phyloP scores from a whole-genome alignment of 495 filamentous ascomycete genomes.

The Penicillium herquei region DNA sequence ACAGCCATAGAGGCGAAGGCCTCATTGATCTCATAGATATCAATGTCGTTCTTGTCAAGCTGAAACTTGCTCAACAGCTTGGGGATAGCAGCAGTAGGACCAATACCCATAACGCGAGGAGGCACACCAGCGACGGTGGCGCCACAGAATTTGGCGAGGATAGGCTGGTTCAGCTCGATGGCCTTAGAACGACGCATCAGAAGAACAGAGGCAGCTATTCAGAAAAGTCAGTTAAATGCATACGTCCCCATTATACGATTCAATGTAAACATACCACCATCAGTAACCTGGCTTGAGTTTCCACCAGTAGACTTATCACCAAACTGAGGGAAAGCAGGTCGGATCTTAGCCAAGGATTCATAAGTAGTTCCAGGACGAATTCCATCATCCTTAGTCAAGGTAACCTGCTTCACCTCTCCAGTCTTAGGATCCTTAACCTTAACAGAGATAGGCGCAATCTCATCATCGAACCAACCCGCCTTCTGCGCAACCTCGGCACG shows the following conservation, averaged over 20 bases:
- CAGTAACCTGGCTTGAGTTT: conserved; percentile 95
- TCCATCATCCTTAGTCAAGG: conserved; percentile 81
- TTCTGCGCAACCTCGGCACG: conserved; percentile 90
- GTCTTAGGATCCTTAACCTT: conserved; percentile 79
- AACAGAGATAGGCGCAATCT: conserved; percentile 84
- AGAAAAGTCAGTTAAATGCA: neutral
- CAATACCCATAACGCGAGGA: conserved; percentile 96
- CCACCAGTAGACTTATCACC: conserved; percentile 87
- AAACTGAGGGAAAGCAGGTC: conserved; percentile 86
- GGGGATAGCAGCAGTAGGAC: conserved; percentile 88
- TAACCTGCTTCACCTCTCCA: conserved; percentile 73
- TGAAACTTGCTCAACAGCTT: conserved; percentile 84
- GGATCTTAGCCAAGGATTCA: conserved; percentile 78
- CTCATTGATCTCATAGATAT: conserved; percentile 94
- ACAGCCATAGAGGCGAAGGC: conserved; percentile 97
- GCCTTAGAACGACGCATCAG: conserved; percentile 93
- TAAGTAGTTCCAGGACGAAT: conserved; percentile 85
- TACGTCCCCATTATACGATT: neutral
- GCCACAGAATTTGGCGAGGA: conserved; percentile 91
- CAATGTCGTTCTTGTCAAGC: conserved; percentile 76
- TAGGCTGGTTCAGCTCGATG: conserved; percentile 82
- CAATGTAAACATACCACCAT: conserved; percentile 58
- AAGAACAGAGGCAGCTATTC: conserved; percentile 73
- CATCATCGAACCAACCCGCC: conserved; percentile 89
- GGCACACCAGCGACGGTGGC: conserved; percentile 87